Base-by-base conservation (phyloP, 2,329 filamentous ascomycete genomes). In the Rosellinia necatrix region DNA sequence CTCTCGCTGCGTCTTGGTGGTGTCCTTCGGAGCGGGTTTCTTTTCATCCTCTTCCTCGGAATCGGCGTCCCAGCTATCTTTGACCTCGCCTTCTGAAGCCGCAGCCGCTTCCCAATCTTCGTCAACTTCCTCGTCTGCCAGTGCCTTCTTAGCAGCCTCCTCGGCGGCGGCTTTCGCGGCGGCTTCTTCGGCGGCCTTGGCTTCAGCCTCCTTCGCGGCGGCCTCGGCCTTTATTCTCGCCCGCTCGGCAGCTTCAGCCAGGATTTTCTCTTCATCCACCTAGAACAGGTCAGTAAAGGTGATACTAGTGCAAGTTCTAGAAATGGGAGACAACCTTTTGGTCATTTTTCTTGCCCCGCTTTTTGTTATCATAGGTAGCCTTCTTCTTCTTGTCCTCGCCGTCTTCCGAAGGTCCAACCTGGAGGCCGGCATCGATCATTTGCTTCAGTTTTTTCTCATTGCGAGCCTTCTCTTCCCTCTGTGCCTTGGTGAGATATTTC, bases 21-120 rank as follows among this genome's bases (percentile, higher is more conserved):
- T 56, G 1, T 49, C 44, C 59, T 58, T 56, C 4, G 46, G 15
- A 27, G 55, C n/a, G 32, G 35, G 65, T 63, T 27, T 63, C 73
- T 81, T 78, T 65, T 15, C 89, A 84, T 54, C 68, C 66, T 92
- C 89, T 6, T 90, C 88, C 44, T 90, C 89, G 2, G 86, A 87
- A 51, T 91, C 89, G 29, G 90, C 92, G 71, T 97, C 93, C 93
- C 93, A 97, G 78, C 88, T 93, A 64, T 97, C 93, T 75, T 97
- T 97, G 68, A 96, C 82, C 58, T 89, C 87, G 13, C 88, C 87
- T 9, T 83, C 84, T 43, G 90, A 89, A 22, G 87, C 89, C 25
- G 89, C 91, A 46, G 90, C 87, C 25, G 87, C 85, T 73, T 97
- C 91, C 92, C 92, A 96, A 73, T 96, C 92, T 30, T 96, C 88